Conservation (phyloP, 78 protist genomes). For the Dictyostelium intermedium region DNA sequence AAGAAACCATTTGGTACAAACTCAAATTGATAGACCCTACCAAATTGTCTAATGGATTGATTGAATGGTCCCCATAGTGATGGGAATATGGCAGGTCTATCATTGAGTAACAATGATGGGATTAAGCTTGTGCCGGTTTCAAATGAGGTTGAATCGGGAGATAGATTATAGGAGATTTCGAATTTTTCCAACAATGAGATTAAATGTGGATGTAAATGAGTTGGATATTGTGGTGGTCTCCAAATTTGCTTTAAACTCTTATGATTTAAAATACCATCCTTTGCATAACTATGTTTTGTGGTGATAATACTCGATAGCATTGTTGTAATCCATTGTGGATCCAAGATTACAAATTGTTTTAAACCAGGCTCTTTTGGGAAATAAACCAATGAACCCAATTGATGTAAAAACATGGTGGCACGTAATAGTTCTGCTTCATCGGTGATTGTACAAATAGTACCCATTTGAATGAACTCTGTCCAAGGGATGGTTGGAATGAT, state of each 20-base stretch:
- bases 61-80: slow-evolving; percentile 26
- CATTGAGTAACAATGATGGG: slow-evolving; percentile 42
- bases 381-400: slow-evolving; percentile 70
- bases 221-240: slow-evolving; percentile 80
- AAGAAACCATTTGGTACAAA: slow-evolving; percentile 83
- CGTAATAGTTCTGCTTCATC: slow-evolving; percentile 70
- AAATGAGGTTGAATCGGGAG: neutral
- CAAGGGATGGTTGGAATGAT: slow-evolving; percentile 72
- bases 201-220: slow-evolving; percentile 68
- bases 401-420: slow-evolving; percentile 74
- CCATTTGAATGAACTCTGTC: slow-evolving; percentile 65
- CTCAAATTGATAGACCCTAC: slow-evolving; percentile 66
- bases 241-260: slow-evolving; percentile 77
- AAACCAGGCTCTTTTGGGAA: slow-evolving; percentile 67
- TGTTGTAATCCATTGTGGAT: slow-evolving; percentile 75
- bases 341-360: slow-evolving; percentile 76
- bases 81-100: slow-evolving; percentile 30
- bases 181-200: slow-evolving; percentile 69
- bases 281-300: slow-evolving; percentile 57
- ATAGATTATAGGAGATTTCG: slow-evolving; percentile 64
- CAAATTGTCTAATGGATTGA: slow-evolving; percentile 12
- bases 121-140: slow-evolving; percentile 42
- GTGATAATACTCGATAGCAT: slow-evolving; percentile 72
- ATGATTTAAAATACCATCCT: slow-evolving; percentile 67
- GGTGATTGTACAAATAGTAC: slow-evolving; percentile 60